phyloP scores from a whole-genome alignment of 805 yeast species.

The Spathaspora arborariae region DNA sequence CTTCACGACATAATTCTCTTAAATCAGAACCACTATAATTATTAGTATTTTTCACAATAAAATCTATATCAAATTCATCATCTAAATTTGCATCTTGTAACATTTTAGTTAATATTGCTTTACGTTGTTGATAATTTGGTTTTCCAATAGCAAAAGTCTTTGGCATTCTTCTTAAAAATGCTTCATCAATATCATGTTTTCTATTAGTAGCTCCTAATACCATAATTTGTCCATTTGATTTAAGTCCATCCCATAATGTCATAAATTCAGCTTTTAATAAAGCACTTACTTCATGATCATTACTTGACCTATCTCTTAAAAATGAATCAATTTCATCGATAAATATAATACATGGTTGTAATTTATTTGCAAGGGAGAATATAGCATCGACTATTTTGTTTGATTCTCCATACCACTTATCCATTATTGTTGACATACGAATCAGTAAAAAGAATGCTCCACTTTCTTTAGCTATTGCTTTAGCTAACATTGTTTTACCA shows the following conservation, averaged over 20 bases:
- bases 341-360: constrained; percentile 92
- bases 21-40: constrained; percentile 85
- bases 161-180: constrained; percentile 90
- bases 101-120: constrained; percentile 64
- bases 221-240: constrained; percentile 72
- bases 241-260: constrained; percentile 95
- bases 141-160: constrained; percentile 76
- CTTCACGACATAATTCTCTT: constrained; percentile 88
- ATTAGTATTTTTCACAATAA: constrained; percentile 58
- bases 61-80: constrained; percentile 52
- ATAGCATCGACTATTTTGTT: constrained; percentile 92
- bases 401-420: constrained; percentile 96
- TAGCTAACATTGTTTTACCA: constrained; percentile 96
- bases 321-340: constrained; percentile 97
- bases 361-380: constrained; percentile 81
- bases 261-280: constrained; percentile 93
- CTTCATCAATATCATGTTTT: constrained; percentile 86
- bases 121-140: constrained; percentile 68
- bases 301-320: constrained; percentile 74
- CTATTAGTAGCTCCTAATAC: constrained; percentile 95
- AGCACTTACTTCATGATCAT: constrained; percentile 94
- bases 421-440: constrained; percentile 91
- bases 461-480: constrained; percentile 88
- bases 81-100: constrained; percentile 65
- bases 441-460: constrained; percentile 89